Percentiles rank a stretch among this genome's conserved stretches.
These are phyloP conservation scores for Coemansia sp. DNA, from an alignment of 192 early-diverging fungal species.

Conservation along the genomic window DNA sequence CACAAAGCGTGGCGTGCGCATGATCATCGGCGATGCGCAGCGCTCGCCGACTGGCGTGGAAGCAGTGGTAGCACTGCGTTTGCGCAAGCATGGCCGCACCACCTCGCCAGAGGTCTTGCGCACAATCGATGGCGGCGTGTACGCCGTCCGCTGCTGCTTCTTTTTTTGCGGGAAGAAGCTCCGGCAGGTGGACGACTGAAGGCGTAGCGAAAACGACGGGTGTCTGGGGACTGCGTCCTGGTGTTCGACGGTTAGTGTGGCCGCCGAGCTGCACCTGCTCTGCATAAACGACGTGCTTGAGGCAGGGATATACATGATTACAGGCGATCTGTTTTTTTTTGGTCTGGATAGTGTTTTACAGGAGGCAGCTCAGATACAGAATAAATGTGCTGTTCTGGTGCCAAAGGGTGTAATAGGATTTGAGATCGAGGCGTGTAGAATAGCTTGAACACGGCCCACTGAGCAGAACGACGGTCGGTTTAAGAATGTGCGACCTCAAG, in stretches of 20 bases:
- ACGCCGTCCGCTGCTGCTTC: conserved; percentile 10
- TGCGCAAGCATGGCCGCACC: conserved; percentile 46
- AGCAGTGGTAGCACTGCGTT: conserved; percentile 11
- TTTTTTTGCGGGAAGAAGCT: conserved; percentile 21
- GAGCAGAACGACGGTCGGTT: neutral
- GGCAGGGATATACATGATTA: conserved; percentile 47
- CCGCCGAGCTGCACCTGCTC: conserved; percentile 9
- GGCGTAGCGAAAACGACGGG: conserved; percentile 2
- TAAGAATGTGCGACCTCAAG: neutral
- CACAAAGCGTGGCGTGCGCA: conserved; percentile 59
- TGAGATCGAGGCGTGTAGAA: neutral
- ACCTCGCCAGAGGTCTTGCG: conserved; percentile 53
- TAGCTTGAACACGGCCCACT: neutral
- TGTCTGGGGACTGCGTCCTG: neutral
- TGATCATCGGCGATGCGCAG: conserved; percentile 5
- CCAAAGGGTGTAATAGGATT: neutral
- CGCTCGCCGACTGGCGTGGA: neutral
- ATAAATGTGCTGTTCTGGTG: neutral
- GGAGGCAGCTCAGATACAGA: neutral
- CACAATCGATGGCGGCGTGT: conserved; percentile 29
- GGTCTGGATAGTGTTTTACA: neutral
- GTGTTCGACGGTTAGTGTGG: neutral
- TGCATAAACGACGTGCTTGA: conserved; percentile 16
- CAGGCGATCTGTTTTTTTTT: neutral
- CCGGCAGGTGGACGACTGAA: conserved; percentile 2